Percentiles rank a stretch among this genome's conserved stretches.
Evolutionary conservation across 306 rosid genomes (phyloP).

Genomic region (Trifolium dubium): DNA sequence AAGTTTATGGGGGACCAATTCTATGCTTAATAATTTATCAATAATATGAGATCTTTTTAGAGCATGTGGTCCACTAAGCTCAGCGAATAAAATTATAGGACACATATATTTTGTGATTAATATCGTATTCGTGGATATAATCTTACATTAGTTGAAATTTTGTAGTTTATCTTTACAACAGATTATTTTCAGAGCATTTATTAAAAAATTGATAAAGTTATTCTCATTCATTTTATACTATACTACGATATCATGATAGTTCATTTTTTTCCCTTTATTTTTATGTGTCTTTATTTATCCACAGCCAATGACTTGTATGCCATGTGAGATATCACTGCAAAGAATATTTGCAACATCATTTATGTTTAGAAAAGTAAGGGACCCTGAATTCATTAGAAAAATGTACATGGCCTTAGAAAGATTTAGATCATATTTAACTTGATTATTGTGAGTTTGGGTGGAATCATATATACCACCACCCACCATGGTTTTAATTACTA

Average conservation of each 20-base stretch:
- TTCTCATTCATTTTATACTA: not conserved
- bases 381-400: not conserved
- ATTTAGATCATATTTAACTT: too few relatives aligned
- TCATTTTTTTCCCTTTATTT: too few relatives aligned
- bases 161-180: too few relatives aligned
- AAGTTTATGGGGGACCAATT: constrained; percentile 8
- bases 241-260: too few relatives aligned
- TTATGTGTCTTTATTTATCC: not conserved
- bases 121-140: too few relatives aligned
- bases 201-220: not conserved
- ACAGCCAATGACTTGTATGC: too few relatives aligned
- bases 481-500: too few relatives aligned
- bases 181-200: not conserved
- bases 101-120: not conserved
- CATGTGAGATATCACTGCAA: too few relatives aligned
- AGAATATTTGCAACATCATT: not conserved
- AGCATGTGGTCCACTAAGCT: constrained; percentile 24
- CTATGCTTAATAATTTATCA: constrained; percentile 1
- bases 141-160: too few relatives aligned
- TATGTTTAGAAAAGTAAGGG: not conserved
- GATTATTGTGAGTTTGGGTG: not conserved
- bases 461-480: too few relatives aligned
- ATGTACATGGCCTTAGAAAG: too few relatives aligned
- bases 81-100: not conserved
- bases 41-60: not conserved